phyloP scores from a whole-genome alignment of 1,284 basidiomycete genomes.

The Farysia itapuensis region DNA sequence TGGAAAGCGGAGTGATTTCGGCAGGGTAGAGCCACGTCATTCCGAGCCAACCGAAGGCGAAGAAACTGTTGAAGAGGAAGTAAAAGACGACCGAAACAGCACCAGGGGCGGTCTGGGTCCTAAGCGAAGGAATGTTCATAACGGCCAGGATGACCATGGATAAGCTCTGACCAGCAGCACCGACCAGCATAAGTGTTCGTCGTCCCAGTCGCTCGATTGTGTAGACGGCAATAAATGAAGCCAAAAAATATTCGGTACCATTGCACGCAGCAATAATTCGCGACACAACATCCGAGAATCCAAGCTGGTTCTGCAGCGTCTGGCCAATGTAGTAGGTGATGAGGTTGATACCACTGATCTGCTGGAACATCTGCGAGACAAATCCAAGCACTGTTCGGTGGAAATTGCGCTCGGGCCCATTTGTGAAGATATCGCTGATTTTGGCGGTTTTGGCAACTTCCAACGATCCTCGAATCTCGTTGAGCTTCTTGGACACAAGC shows the following conservation, averaged over 20 bases:
- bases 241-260: constrained; percentile 58
- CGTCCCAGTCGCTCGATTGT: constrained; percentile 53
- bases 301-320: constrained; percentile 50
- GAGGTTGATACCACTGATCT: constrained; percentile 55
- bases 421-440: constrained; percentile 48
- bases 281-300: constrained; percentile 42
- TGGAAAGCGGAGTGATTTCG: constrained; percentile 54
- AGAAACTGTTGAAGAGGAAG: constrained; percentile 57
- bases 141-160: constrained; percentile 49
- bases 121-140: constrained; percentile 15
- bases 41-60: constrained; percentile 57
- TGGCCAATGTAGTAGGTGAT: constrained; percentile 59
- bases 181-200: constrained; percentile 52
- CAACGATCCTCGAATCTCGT: constrained; percentile 47
- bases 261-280: constrained; percentile 55
- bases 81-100: constrained; percentile 49
- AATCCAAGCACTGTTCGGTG: constrained; percentile 54
- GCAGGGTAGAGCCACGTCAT: constrained; percentile 60
- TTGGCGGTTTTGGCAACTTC: constrained; percentile 19
- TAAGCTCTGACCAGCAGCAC: constrained; percentile 45
- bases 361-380: constrained; percentile 57
- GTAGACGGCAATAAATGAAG: constrained; percentile 54
- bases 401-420: constrained; percentile 56
- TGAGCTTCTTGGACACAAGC: constrained; percentile 37
- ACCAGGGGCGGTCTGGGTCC: constrained; percentile 17